phyloP scores from a whole-genome alignment of 805 yeast species.

The Komagataella ulmi region DNA sequence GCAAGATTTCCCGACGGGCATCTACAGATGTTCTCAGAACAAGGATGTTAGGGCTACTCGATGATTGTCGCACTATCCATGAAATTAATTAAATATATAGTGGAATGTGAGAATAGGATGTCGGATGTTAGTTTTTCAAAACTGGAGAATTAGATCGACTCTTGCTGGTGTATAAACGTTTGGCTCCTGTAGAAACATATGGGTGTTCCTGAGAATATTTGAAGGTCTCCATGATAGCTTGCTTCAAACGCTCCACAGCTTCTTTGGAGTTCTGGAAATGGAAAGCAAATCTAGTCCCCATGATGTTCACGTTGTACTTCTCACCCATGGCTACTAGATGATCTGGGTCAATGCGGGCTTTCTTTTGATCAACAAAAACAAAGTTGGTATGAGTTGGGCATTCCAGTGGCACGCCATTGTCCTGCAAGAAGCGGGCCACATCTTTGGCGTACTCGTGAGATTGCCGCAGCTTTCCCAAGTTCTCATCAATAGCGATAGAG shows the following conservation, averaged over 20 bases:
- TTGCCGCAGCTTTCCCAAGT: conserved; percentile 39
- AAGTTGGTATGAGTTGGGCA: conserved; percentile 79
- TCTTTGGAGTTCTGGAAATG: conserved; percentile 53
- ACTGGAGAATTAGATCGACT: background rate
- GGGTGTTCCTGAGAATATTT: conserved; percentile 43
- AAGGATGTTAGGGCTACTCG: background rate
- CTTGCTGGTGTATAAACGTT: conserved; percentile 10
- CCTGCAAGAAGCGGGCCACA: conserved; percentile 35
- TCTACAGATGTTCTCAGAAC: background rate
- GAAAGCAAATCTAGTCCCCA: conserved; percentile 71
- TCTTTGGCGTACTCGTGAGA: conserved; percentile 41
- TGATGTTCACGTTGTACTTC: conserved; percentile 47
- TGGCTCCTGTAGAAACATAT: conserved; percentile 30
- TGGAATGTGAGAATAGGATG: background rate
- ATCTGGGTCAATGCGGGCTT: conserved; percentile 38
- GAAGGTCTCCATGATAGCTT: conserved; percentile 42
- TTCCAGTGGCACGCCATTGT: conserved; percentile 42
- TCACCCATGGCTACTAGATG: conserved; percentile 27
- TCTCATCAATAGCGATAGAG: conserved; percentile 58
- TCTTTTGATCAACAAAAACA: conserved; percentile 54
- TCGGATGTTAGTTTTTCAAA: background rate
- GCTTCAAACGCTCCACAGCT: conserved; percentile 42
- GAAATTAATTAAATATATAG: too few species aligned
- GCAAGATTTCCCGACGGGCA: background rate
- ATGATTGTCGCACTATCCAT: background rate